Percentiles rank a stretch among this genome's conserved stretches.
These are phyloP conservation scores for Sporisorium scitamineum DNA, from an alignment of 1,284 basidiomycete species.

Conservation along the genomic window DNA sequence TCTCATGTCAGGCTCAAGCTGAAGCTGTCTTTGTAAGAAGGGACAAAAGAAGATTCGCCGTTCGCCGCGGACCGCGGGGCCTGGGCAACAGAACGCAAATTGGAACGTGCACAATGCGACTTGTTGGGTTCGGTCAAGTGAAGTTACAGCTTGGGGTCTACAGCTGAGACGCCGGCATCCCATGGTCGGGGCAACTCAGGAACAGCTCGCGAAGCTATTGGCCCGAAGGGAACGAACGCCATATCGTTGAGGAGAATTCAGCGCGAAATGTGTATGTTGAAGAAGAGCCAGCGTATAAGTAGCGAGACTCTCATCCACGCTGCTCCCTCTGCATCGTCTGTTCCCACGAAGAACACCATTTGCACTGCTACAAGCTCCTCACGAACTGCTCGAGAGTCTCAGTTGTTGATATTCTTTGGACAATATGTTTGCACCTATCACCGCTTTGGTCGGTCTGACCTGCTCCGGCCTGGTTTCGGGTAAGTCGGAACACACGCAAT, in stretches of 20 bases:
- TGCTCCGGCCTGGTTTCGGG: slow-evolving; percentile 31
- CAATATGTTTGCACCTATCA: slow-evolving; percentile 28
- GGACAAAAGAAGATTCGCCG: not conserved
- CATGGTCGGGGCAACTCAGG: too few relatives aligned
- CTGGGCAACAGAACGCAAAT: not conserved
- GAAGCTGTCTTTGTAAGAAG: not conserved
- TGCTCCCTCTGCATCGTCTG: not conserved
- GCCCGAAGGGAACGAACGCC: not conserved
- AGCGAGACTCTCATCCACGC: not conserved
- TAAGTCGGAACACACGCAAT: not conserved
- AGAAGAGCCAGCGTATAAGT: not conserved
- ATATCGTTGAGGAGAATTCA: not conserved
- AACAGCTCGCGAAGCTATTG: not conserved
- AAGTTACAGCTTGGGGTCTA: not conserved
- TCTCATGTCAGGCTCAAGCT: too few relatives aligned
- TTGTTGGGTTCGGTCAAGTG: not conserved
- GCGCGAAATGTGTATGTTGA: not conserved
- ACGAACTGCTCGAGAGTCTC: not conserved
- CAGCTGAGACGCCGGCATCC: not conserved
- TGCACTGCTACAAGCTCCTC: not conserved
- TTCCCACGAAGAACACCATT: too few relatives aligned
- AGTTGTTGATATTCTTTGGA: not conserved
- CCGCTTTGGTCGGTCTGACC: slow-evolving; percentile 35
- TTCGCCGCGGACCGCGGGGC: not conserved
- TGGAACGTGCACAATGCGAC: not conserved